These are phyloP conservation scores for Suillus subaureus DNA, from an alignment of 768 basidiomycete species.

Conservation along the genomic window DNA sequence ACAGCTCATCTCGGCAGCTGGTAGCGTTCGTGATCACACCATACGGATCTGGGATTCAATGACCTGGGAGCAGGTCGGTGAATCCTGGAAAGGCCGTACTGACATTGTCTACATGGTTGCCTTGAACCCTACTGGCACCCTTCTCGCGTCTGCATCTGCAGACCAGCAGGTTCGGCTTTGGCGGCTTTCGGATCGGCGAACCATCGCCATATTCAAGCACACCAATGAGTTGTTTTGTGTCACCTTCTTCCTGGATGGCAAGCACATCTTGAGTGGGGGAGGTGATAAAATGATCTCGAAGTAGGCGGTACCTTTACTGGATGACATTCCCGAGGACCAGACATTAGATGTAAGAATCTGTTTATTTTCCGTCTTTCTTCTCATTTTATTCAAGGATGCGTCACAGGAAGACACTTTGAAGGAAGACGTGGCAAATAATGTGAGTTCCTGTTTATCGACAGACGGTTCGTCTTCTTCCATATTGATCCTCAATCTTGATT, in stretches of 20 bases:
- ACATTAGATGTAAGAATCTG: not conserved
- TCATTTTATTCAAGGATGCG: not conserved
- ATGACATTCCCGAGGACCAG: not conserved
- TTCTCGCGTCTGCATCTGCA: not conserved
- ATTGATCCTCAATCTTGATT: not conserved
- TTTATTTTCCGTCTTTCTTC: not conserved
- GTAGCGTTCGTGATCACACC: rapidly evolving
- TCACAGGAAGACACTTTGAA: not conserved
- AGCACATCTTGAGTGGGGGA: not conserved
- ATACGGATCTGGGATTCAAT: not conserved
- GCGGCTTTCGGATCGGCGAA: not conserved
- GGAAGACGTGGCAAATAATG: not conserved
- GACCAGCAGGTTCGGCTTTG: not conserved
- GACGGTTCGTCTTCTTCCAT: too few relatives aligned
- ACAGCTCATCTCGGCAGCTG: not conserved
- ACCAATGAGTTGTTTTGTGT: not conserved
- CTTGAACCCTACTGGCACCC: not conserved
- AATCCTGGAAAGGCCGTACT: not conserved
- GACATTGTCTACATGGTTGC: not conserved
- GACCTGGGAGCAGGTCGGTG: not conserved
- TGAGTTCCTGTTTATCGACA: not conserved
- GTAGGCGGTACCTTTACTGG: not conserved
- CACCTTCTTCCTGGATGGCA: not conserved
- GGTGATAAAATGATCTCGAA: not conserved
- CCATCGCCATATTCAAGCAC: not conserved